These are phyloP conservation scores for Trichothecium sympodiale DNA, from an alignment of 2,329 filamentous ascomycete genomes.

Conservation along the genomic window DNA sequence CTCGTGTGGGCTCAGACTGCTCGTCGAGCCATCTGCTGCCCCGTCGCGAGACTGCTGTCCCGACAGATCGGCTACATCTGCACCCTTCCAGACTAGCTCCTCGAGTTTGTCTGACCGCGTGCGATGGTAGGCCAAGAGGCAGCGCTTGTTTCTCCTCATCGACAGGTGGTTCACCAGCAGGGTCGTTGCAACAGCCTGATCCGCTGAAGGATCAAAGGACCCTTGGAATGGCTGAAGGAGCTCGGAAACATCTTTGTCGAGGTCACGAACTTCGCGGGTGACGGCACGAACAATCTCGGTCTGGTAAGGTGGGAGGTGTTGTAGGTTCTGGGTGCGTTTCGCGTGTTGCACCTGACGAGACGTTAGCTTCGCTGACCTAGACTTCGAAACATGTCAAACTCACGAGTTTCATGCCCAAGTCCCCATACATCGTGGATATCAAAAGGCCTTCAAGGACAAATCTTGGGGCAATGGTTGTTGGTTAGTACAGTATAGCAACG, in stretches of 20 bases:
- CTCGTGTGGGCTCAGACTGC: conserved; percentile 86
- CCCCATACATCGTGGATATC: conserved; percentile 61
- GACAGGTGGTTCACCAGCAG: conserved; percentile 88
- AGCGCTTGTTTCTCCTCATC: conserved; percentile 94
- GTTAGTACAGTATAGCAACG: no score
- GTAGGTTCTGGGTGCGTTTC: conserved; percentile 81
- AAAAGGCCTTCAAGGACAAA: no score
- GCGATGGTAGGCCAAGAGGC: conserved; percentile 85
- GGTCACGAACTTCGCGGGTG: conserved; percentile 82
- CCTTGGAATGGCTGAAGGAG: conserved; percentile 75
- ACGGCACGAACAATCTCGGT: conserved; percentile 81
- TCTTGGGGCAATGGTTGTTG: no score
- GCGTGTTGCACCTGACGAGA: conserved; percentile 72
- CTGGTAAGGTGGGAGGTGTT: conserved; percentile 82
- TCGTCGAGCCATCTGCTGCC: conserved; percentile 36
- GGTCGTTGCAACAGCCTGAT: conserved; percentile 77
- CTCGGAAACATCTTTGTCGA: conserved; percentile 73
- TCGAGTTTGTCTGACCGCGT: conserved; percentile 86
- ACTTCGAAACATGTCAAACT: conserved; percentile 8
- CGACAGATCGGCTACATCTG: conserved; percentile 65
- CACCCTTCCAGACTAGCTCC: conserved; percentile 83
- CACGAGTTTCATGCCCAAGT: conserved; percentile 77
- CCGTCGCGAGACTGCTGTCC: conserved; percentile 41
- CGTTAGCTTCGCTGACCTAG: conserved; percentile 5
- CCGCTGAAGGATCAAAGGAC: conserved; percentile 72